Base-by-base conservation (phyloP, 352 stramenopile species). In the Pythium diclinum region DNA sequence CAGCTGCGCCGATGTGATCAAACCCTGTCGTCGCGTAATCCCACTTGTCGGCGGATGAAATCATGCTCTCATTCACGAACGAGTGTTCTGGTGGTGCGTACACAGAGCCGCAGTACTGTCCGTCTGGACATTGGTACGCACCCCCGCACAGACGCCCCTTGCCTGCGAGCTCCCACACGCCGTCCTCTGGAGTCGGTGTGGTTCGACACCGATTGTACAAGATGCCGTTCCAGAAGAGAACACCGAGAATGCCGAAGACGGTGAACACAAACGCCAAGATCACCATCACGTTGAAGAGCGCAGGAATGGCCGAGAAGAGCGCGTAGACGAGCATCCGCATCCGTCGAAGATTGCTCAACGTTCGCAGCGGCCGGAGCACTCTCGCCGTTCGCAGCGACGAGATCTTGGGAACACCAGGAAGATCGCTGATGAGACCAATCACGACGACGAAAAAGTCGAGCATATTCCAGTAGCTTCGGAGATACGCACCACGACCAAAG, bases 401-500 rank as follows among this genome's bases (percentile, higher is more conserved):
- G 1, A 79, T 56, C 49, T 80, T 85, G 3, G 75, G 75, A 6
- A 82, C 69, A 14, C 69, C 63, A 1, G 74, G 76, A 16, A 81
- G 36, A 48, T 78, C 76, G 30, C 74, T 52, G 38, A 80, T 75
- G 32, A 79, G 64, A 4, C 72, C 74, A 9, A 78, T 44, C 7
- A 89, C 61, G 36, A 96, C 88, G 17, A 96, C 86, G 42, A 95
- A 79, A 67, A 93, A 96, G 61, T 96, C 88, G 16, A 96, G 72
- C 32, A 83, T 70, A 55, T 96, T 96, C 87, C 88, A 96, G 36
- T 77, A 69, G 61, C 88, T 85, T 36, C 76, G 72, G 14, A 93
- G 54, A 53, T 94, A 96, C 14, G 69, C 68, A 5, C 81, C 80
- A 16, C 78, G 57, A 9, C 82, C 83, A 13, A 84, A 65, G 6